Conservation (phyloP, 257 asterid genomes). For the Lantana camara region DNA sequence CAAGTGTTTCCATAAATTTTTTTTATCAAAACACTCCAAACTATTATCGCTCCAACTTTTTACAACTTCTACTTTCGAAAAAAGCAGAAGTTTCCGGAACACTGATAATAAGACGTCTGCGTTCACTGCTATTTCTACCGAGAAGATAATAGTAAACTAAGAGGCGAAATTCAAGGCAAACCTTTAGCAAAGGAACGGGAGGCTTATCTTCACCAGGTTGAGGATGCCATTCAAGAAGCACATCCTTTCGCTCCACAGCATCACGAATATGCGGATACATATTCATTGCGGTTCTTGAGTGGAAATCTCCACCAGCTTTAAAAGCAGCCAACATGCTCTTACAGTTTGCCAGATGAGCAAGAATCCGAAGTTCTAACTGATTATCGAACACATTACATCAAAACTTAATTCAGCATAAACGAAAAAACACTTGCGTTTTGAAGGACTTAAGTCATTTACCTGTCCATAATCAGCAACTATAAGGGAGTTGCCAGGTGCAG, state of each 20-base stretch:
- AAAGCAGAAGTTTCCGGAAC: too few relatives aligned
- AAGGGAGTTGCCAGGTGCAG: slow-evolving; percentile 88
- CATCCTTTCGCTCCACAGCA: slow-evolving; percentile 67
- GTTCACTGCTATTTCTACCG: too few relatives aligned
- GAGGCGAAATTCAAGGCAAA: slow-evolving; percentile 26
- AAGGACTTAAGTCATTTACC: slow-evolving; percentile 42
- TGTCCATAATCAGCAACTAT: slow-evolving; percentile 98
- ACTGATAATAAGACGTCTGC: too few relatives aligned
- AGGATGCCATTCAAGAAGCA: slow-evolving; percentile 98
- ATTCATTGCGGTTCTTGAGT: slow-evolving; percentile 98
- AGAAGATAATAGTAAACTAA: background rate
- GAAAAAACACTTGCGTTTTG: background rate
- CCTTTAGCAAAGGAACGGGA: slow-evolving; percentile 96
- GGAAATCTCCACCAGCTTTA: slow-evolving; percentile 98
- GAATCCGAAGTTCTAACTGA: slow-evolving; percentile 98
- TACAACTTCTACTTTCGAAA: too few relatives aligned
- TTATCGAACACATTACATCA: slow-evolving; percentile 24
- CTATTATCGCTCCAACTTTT: too few relatives aligned
- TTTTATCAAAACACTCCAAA: too few relatives aligned
- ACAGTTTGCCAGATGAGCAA: slow-evolving; percentile 95
- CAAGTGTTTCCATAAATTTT: too few relatives aligned
- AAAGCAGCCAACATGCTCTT: slow-evolving; percentile 94
- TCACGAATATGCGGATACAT: slow-evolving; percentile 93
- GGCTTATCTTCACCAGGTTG: slow-evolving; percentile 84
- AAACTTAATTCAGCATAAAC: slow-evolving; percentile 10